Evolutionary conservation across 352 stramenopile species (phyloP).

Genomic region (Phytopythium boreale): DNA sequence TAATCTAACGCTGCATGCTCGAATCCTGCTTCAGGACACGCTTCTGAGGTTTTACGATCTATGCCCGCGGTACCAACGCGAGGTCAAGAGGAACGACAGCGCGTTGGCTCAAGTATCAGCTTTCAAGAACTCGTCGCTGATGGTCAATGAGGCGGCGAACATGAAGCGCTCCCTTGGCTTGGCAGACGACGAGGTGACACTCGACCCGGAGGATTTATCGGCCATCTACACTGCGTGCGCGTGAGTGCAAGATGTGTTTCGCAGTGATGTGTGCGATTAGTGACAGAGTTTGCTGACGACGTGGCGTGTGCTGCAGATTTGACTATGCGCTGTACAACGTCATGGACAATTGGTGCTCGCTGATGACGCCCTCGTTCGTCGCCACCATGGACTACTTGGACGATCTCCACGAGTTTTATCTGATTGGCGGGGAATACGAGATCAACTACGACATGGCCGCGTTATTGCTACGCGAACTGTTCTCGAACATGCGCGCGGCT

Average conservation of each 20-base stretch:
- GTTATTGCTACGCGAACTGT: slow-evolving; percentile 33
- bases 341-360: slow-evolving; percentile 38
- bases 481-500: slow-evolving; percentile 21
- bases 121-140: slow-evolving; percentile 29
- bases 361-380: slow-evolving; percentile 27
- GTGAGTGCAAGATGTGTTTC: slow-evolving; percentile 16
- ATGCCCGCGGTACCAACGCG: slow-evolving; percentile 44
- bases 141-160: slow-evolving; percentile 10
- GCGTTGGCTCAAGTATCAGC: slow-evolving; percentile 20
- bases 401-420: slow-evolving; percentile 49
- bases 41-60: slow-evolving; percentile 61
- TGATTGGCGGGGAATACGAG: slow-evolving; percentile 33
- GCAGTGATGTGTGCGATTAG: background rate
- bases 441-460: slow-evolving; percentile 57
- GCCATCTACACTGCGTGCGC: slow-evolving; percentile 40
- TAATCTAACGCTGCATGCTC: background rate
- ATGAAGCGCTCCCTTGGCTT: slow-evolving; percentile 24
- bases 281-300: background rate
- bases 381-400: slow-evolving; percentile 37
- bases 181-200: slow-evolving; percentile 15
- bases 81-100: slow-evolving; percentile 44
- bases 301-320: slow-evolving; percentile 18
- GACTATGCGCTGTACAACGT: slow-evolving; percentile 45
- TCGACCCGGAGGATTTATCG: slow-evolving; percentile 30
- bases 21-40: slow-evolving; percentile 20